Evolutionary conservation across 169 alveolate genomes (phyloP), one percentile per base, ranked within the genome.

Genomic region (Plasmodium ovale): DNA sequence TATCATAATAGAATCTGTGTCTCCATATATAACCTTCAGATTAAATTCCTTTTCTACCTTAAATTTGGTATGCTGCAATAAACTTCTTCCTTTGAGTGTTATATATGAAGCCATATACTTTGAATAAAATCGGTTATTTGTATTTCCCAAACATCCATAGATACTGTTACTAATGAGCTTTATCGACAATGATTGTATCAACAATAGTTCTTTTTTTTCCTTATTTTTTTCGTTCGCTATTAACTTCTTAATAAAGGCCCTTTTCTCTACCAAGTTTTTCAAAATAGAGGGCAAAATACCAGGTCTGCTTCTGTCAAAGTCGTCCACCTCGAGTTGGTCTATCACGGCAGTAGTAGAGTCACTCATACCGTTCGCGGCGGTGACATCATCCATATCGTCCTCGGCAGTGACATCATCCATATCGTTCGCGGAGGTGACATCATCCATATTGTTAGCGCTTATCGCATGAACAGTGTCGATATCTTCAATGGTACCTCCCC

Each of bases 1-100:
- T 49, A 99, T 98, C 99, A 99, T 98, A 68, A 99, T 96, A n/a
- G 99, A 98, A 89, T 99, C 99, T 19, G 99, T 99, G 91, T 99
- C 99, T n/a, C 99, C 99, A 89, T 99, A 99, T 14, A 99, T 96
- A 16, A 99, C 99, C 19, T 96, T 96, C 56, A 97, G 96, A 56
- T 96, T 94, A 25, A 95, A 94, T 49, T 94, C 96, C 4, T 93
- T 93, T 77, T 97, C 99, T 10, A 98, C 99, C 69, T 97, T 96
- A 23, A 93, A 95, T 60, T 97, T 97, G 0, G 99, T 97, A 42
- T 94, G 94, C 64, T 94, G 94, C 31, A 96, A 87, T 42, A 94
- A 72, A 70, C 60, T 85, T 42, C 96, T 70, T 6, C 97, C 96
- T 59, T 97, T 97, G 69, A 93, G 95, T 19, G 99, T 99, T 87